phyloP scores from a whole-genome alignment of 208 protist genomes.

The Trypanosoma caninum region DNA sequence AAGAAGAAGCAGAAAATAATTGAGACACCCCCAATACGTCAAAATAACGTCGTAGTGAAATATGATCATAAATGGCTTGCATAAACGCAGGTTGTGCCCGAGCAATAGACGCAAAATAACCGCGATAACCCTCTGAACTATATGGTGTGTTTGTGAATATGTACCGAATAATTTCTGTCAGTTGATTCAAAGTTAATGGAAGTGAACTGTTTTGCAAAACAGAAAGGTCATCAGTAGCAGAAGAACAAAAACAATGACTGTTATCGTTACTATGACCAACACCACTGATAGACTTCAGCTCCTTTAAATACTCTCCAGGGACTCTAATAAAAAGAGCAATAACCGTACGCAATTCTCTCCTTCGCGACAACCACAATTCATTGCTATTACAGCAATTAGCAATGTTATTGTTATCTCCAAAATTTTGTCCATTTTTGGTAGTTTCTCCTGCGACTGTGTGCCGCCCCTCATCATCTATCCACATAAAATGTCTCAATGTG shows the following conservation, averaged over 20 bases:
- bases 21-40: background rate
- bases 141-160: background rate
- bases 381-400: no score
- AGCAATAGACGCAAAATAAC: no score
- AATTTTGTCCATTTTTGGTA: no score
- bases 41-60: background rate
- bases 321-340: slow-evolving; percentile 4
- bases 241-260: background rate
- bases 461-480: no score
- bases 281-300: no score
- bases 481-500: no score
- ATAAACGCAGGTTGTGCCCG: background rate
- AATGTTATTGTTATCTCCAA: no score
- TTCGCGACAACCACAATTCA: background rate
- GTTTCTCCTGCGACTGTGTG: no score
- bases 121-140: no score
- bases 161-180: slow-evolving; percentile 10
- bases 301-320: slow-evolving; percentile 4
- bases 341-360: background rate
- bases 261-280: background rate
- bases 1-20: no score
- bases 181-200: slow-evolving; percentile 1
- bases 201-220: no score
- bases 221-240: no score
- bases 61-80: background rate